Evolutionary conservation across 345 rosid genomes (phyloP).

Genomic region (Heritiera fomes): DNA sequence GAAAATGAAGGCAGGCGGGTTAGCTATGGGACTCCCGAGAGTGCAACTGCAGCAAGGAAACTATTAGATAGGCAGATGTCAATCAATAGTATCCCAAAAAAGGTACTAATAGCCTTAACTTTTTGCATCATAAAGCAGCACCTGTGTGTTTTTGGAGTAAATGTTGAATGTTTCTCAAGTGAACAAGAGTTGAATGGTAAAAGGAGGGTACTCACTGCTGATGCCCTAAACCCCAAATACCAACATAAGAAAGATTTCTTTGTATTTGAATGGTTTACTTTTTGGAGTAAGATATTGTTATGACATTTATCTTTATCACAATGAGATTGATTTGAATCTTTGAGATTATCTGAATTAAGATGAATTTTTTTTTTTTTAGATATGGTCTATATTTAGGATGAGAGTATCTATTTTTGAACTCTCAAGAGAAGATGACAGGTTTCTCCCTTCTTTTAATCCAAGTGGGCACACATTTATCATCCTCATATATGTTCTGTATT

Average conservation of each 20-base stretch:
- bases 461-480: background rate
- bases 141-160: constrained; percentile 12
- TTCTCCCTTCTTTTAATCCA: constrained; percentile 6
- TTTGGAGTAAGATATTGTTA: background rate
- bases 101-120: constrained; percentile 44
- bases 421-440: background rate
- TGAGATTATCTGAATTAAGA: background rate
- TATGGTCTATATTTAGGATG: background rate
- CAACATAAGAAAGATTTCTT: background rate
- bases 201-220: background rate
- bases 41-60: constrained; percentile 94
- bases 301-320: background rate
- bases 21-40: constrained; percentile 93
- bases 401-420: background rate
- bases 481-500: background rate
- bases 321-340: constrained; percentile 7
- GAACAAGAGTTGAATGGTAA: background rate
- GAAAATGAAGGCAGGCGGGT: constrained; percentile 98
- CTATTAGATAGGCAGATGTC: constrained; percentile 96
- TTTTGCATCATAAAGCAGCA: constrained; percentile 10
- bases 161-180: background rate
- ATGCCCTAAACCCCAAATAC: background rate
- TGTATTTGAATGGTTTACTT: background rate
- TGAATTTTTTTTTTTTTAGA: background rate
- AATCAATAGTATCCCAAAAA: constrained; percentile 88